A percentile compares a stretch with the other conserved stretches of the same genome.
phyloP scores from a whole-genome alignment of 257 asterid species.

The Handroanthus guayacan region DNA sequence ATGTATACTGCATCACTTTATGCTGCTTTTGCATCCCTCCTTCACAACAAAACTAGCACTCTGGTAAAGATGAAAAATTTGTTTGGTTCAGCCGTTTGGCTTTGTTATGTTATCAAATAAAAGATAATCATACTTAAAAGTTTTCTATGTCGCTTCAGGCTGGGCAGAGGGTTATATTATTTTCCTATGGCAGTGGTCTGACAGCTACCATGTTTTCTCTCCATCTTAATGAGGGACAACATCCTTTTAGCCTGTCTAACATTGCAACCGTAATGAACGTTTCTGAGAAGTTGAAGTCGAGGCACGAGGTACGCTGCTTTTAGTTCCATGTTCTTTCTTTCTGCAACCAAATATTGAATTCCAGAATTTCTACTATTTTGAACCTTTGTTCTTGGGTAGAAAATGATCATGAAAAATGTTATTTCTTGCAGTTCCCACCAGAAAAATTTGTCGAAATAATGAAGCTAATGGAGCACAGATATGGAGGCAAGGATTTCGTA shows the following conservation, averaged over 20 bases:
- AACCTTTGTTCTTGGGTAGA: no score
- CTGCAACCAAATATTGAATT: no score
- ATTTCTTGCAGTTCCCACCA: slow-evolving; percentile 66
- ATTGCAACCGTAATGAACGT: slow-evolving; percentile 79
- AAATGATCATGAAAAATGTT: no score
- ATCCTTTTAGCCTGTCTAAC: slow-evolving; percentile 88
- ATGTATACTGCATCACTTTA: slow-evolving; percentile 98
- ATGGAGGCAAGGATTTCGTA: slow-evolving; percentile 84
- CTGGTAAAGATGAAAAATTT: slow-evolving; percentile 61
- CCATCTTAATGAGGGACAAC: slow-evolving; percentile 71
- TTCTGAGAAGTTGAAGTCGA: slow-evolving; percentile 73
- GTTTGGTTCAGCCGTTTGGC: background rate
- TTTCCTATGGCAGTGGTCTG: slow-evolving; percentile 94
- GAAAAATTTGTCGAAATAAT: slow-evolving; percentile 81
- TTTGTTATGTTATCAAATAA: slow-evolving; percentile 8
- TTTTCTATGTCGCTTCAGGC: slow-evolving; percentile 51
- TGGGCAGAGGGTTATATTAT: slow-evolving; percentile 87
- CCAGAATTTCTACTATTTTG: no score
- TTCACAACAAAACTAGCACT: slow-evolving; percentile 73
- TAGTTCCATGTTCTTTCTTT: background rate
- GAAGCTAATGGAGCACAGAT: slow-evolving; percentile 97
- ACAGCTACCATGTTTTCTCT: slow-evolving; percentile 93
- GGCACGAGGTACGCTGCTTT: slow-evolving; percentile 74
- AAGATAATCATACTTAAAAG: background rate
- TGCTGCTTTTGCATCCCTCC: slow-evolving; percentile 95